Base-by-base conservation (phyloP, 257 asterid species). In the Leonotis leonurus region DNA sequence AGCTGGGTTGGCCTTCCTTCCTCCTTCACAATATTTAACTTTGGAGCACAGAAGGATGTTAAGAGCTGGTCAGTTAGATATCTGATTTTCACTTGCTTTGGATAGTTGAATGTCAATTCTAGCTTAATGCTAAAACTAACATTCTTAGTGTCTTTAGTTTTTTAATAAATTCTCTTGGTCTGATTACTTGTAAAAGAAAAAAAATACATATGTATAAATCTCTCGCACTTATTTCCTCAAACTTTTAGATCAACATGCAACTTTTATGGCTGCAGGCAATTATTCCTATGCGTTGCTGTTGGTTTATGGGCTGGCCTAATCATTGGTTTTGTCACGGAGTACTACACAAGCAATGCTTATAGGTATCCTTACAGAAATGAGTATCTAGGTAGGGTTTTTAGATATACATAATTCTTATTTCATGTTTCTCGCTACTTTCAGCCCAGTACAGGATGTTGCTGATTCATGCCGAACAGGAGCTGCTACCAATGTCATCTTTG, bases 251-350 rank as follows among this genome's bases (percentile, higher is more conserved):
- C 39, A 18, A 25, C 37, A 53, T 35, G 39, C 33, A 32, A 67
- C 22, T 72, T n/a, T 53, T 54, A 20, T 11, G 50, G 6, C 49
- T 78, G 46, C 81, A 83, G 86, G 89, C 86, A 80, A 53, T 56
- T 83, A 39, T 80, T 83, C 69, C 74, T 80, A 5, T 83, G 86
- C 26, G 89, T 83, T 44, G 70, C 77, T 22, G 79, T 77, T 71
- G 86, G 89, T 51, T 70, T 83, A 36, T 82, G 89, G 89, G 89
- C 89, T 70, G 89, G 85, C 27, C 67, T 82, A 21, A 72, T 77
- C 17, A 82, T 82, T 61, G 85, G 89, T 3, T 79, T 73, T 67
- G 67, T 75, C 16, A 82, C 85, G 0, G 89, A 82, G 55, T 82
- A 82, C 72, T 82, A 69, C 56, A 82, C 89, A 6, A 82, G 89